Evolutionary conservation across 1,139 yeast species (phyloP), one percentile per base, ranked within the genome.

Genomic region (Candida pseudoviswanathii): DNA sequence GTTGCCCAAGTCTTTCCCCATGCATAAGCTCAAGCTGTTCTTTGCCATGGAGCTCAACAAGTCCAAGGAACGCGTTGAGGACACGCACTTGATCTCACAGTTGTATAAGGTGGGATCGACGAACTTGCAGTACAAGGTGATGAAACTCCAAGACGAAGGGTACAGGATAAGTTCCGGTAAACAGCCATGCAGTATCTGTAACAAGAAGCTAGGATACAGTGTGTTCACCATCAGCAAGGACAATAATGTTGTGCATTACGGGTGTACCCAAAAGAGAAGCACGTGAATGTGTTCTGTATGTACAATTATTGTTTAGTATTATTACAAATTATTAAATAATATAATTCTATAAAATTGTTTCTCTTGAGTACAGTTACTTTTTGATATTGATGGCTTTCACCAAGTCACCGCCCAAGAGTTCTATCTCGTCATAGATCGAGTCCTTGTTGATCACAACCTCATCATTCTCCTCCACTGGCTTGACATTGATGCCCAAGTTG

Each of bases 381-480:
- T 44, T 41, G 30, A 54, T 47, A 54, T 68, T 68, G 45, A 74
- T 53, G 3, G 64, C 57, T 48, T 67, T 66, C 16, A 82, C 68
- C 53, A 83, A 67, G 58, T 88, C 95, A 32, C 91, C 94, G 10
- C 97, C 96, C 48, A 89, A 74, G 42, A 87, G 74, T 47, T 78
- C 75, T 46, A 92, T 85, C 65, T 92, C 96, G 51, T 80, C 79
- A 54, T 86, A 70, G 36, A 89, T 78, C 1, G 94, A 89, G n/a
- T 81, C 85, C 62, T 81, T 85, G 66, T 92, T 90, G 49, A 91
- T 72, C 43, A 72, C 72, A n/a, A 89, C 89, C 48, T 75, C 82
- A 30, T 71, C 80, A 43, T 64, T 59, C 37, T 69, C 72, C 36
- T 75, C 81, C 4, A 76, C 67, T 1, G 96, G 96, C 62, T 80